These are phyloP conservation scores for Tilletia caries DNA, from an alignment of 1,284 basidiomycete genomes.

Conservation along the genomic window DNA sequence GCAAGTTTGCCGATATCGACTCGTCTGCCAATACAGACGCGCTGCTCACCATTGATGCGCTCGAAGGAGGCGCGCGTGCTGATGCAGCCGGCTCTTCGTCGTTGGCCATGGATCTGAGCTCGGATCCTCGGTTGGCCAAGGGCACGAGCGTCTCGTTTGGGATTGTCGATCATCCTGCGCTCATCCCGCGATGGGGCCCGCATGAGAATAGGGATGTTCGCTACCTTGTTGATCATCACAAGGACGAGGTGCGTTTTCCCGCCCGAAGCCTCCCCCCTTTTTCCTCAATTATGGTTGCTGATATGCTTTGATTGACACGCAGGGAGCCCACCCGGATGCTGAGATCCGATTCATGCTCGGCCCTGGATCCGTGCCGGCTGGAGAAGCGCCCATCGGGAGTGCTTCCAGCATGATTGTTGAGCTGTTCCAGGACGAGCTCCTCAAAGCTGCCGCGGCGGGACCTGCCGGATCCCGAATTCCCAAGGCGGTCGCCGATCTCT, in stretches of 20 bases:
- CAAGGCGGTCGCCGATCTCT: conserved; percentile 33
- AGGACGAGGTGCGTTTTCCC: conserved; percentile 70
- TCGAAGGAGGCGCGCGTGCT: neutral
- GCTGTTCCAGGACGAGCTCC: conserved; percentile 25
- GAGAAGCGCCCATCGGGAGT: conserved; percentile 26
- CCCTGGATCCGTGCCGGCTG: neutral
- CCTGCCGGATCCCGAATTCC: neutral
- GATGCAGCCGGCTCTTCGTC: neutral
- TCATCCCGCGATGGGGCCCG: conserved; percentile 17
- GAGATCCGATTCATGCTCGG: conserved; percentile 1
- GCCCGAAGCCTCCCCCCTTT: conserved; percentile 38
- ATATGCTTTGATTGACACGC: neutral
- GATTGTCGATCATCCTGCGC: conserved; percentile 72
- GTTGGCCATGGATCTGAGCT: conserved; percentile 6
- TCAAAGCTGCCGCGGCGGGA: conserved; percentile 14
- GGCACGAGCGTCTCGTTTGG: conserved; percentile 63
- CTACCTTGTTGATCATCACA: conserved; percentile 88
- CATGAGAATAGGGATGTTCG: conserved; percentile 60
- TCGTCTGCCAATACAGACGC: conserved; percentile 46
- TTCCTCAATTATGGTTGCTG: conserved; percentile 20
- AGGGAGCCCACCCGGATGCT: conserved; percentile 28
- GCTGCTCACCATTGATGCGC: conserved; percentile 42
- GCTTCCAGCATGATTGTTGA: conserved; percentile 22
- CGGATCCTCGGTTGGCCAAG: conserved; percentile 56
- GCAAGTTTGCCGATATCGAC: conserved; percentile 57